Evolutionary conservation across 2,329 filamentous ascomycete genomes (phyloP).

Genomic region (Elsinoe batatas): DNA sequence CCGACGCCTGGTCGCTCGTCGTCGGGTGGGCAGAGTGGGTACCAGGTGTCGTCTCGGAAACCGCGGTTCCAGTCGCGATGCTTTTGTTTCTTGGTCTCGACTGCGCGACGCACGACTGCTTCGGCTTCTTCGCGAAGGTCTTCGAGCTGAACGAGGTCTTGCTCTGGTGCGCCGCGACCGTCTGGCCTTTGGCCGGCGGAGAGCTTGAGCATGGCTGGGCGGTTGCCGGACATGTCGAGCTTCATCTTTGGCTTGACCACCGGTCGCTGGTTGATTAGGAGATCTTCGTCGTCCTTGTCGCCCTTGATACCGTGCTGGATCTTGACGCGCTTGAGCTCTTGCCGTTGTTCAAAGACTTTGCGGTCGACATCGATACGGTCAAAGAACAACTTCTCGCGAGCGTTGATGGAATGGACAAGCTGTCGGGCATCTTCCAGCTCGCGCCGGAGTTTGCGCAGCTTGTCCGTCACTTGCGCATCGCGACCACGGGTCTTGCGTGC

Average conservation of each 20-base stretch:
- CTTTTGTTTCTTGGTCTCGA: constrained; percentile 78
- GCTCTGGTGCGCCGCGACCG: constrained; percentile 56
- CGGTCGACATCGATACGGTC: constrained; percentile 67
- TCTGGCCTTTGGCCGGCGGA: constrained; percentile 47
- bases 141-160: constrained; percentile 66
- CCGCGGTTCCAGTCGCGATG: constrained; percentile 87
- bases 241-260: constrained; percentile 44
- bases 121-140: constrained; percentile 74
- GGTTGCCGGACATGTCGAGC: constrained; percentile 49
- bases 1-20: constrained; percentile 36
- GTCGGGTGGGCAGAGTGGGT: constrained; percentile 69
- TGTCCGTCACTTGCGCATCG: constrained; percentile 89
- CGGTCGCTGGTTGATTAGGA: constrained; percentile 74
- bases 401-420: constrained; percentile 65
- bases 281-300: constrained; percentile 82
- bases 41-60: constrained; percentile 78
- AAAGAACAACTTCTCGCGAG: constrained; percentile 70
- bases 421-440: constrained; percentile 85
- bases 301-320: constrained; percentile 68
- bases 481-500: constrained; percentile 89
- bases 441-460: constrained; percentile 79
- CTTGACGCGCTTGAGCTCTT: constrained; percentile 78
- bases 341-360: constrained; percentile 71
- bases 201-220: constrained; percentile 46
- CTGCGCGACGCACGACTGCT: constrained; percentile 67